Evolutionary conservation across 164 flowering plant genomes (phyloP), one percentile per base, ranked within the genome.

Genomic region (Liriodendron chinense): DNA sequence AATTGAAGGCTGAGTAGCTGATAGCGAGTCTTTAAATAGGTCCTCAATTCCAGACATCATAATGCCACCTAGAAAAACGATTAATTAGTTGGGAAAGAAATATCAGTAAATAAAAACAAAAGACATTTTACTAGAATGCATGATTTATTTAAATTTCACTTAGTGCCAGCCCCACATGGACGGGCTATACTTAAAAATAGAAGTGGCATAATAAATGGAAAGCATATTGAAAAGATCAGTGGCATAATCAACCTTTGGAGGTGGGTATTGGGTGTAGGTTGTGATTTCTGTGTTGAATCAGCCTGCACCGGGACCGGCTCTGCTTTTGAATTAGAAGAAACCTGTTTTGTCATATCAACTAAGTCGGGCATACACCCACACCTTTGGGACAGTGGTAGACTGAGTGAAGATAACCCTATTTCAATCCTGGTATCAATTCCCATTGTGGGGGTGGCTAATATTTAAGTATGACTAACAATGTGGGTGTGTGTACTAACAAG

Each of bases 201-300:
- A 12, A 53, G 59, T 53, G 9, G 59, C 18, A 34, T 53, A 53
- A 53, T 3, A 3, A 53, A 90, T 71, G 13, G 98, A 91, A 70
- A 96, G 94, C 92, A 96, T 92, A 83, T 88, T 79, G 75, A 96
- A 94, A 76, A 96, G 95, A 84, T 96, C 97, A 78, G 92, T 89
- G 43, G 97, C 94, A 86, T 50, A 84, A 81, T 94, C 97, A 78
- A 87, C 87, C 81, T 89, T 94, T 6, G 92, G 89, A 23, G 89
- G 86, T 73, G 90, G 47, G 26, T 80, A 74, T 78, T 75, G 5
- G 89, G 74, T 53, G 84, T 68, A 66, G 82, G 66, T 68, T 85
- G 83, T 24, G 75, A 75, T 74, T 65, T 72, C 57, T 34, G 28
- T 23, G 71, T 68, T 24, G 56, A 21, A 74, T 74, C 72, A 21